These are phyloP conservation scores for Trichoderma koningii DNA, from an alignment of 2,329 filamentous ascomycete genomes.

Conservation along the genomic window DNA sequence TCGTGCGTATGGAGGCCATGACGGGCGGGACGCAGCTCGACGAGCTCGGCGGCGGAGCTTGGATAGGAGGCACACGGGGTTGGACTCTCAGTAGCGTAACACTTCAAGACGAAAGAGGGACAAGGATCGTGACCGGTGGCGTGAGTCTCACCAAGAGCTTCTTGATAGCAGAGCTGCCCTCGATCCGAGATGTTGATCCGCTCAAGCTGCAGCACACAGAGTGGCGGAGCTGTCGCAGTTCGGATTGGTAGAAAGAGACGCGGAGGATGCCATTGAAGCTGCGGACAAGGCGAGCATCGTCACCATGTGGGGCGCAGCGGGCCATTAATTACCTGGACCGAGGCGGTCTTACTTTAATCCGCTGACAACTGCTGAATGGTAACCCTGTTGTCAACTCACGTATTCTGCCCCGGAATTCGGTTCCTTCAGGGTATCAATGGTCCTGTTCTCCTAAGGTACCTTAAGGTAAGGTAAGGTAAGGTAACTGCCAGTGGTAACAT, in stretches of 20 bases:
- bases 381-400: background rate
- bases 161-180: background rate
- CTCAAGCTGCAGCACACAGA: conserved; percentile 5
- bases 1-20: conserved; percentile 40
- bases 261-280: conserved; percentile 7
- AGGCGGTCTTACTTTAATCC: conserved; percentile 24
- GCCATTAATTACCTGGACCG: conserved; percentile 19
- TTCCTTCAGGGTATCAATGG: background rate
- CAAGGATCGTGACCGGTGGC: background rate
- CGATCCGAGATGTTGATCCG: background rate
- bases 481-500: too few relatives aligned
- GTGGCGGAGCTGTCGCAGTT: conserved; percentile 25
- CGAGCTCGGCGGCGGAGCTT: conserved; percentile 3
- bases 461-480: too few relatives aligned
- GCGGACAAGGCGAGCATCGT: conserved; percentile 13
- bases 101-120: background rate
- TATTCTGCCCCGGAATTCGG: background rate
- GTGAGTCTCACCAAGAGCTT: background rate
- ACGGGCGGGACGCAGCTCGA: conserved; percentile 24
- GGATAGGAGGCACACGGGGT: conserved; percentile 23
- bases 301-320: conserved; percentile 28
- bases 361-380: background rate
- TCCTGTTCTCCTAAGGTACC: too few relatives aligned
- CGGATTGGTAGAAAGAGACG: conserved; percentile 11
- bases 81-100: conserved; percentile 13